Conservation (phyloP, 2,329 filamentous ascomycete species). For the Chaetomiaceae sp. region DNA sequence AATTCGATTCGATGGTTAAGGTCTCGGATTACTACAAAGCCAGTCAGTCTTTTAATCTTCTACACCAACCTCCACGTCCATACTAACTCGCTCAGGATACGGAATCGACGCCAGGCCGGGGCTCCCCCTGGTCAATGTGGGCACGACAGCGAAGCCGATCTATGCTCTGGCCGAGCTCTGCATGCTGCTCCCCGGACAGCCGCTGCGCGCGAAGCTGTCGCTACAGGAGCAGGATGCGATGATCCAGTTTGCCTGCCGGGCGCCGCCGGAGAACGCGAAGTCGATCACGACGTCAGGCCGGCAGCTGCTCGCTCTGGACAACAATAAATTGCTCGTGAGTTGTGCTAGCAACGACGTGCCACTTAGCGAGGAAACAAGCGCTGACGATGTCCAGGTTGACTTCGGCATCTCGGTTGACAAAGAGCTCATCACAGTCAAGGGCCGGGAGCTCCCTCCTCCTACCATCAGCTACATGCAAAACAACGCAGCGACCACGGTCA, state of each 20-base stretch:
- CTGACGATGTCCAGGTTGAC: constrained; percentile 18
- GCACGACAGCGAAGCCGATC: constrained; percentile 47
- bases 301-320: constrained; percentile 51
- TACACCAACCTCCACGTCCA: not conserved
- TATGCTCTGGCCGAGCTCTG: constrained; percentile 65
- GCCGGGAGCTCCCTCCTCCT: constrained; percentile 60
- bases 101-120: constrained; percentile 29
- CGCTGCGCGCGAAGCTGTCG: constrained; percentile 52
- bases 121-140: constrained; percentile 61
- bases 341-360: not conserved
- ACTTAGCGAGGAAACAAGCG: not conserved
- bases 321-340: constrained; percentile 40
- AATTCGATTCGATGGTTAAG: constrained; percentile 24
- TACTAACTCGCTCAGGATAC: constrained; percentile 29
- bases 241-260: constrained; percentile 66
- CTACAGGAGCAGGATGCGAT: constrained; percentile 59
- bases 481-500: constrained; percentile 19
- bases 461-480: constrained; percentile 48
- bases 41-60: constrained; percentile 30
- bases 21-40: constrained; percentile 41
- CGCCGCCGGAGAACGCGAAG: constrained; percentile 58
- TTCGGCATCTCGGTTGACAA: constrained; percentile 61
- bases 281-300: constrained; percentile 57
- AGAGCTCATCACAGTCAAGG: constrained; percentile 63
- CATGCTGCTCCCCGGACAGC: constrained; percentile 57